Evolutionary conservation across 306 rosid species (phyloP).

Genomic region (Dryas drummondii): DNA sequence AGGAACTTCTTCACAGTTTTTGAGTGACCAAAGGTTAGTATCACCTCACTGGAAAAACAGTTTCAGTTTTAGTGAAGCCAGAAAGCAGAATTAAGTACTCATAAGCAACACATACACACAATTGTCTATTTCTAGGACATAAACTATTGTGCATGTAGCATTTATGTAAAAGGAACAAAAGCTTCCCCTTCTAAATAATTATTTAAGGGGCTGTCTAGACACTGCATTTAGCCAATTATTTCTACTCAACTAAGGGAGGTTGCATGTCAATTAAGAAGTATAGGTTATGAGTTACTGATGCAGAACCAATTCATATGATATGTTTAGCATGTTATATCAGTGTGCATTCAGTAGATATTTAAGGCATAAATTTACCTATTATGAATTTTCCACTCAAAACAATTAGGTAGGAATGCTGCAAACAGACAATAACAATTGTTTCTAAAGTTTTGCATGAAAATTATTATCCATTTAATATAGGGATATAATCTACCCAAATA

Average conservation of each 20-base stretch:
- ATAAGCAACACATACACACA: background rate
- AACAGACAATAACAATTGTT: background rate
- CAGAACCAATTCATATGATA: background rate
- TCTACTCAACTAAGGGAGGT: no score
- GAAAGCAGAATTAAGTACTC: background rate
- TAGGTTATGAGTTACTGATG: background rate
- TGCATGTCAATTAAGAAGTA: background rate
- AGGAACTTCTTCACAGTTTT: slow-evolving; percentile 19
- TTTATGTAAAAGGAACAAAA: background rate
- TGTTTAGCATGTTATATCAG: no score
- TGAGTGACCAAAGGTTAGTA: slow-evolving; percentile 16
- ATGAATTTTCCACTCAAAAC: background rate
- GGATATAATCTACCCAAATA: background rate
- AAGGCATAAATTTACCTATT: background rate
- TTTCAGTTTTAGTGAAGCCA: background rate
- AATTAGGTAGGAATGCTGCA: background rate
- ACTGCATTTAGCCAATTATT: no score
- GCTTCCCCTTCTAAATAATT: slow-evolving; percentile 4
- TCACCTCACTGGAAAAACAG: slow-evolving; percentile 22
- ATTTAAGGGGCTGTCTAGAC: background rate
- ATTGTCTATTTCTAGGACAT: background rate
- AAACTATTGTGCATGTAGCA: background rate
- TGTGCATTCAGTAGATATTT: background rate
- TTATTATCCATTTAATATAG: background rate
- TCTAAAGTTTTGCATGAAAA: background rate